Percentiles rank a stretch among this genome's conserved stretches.
These are phyloP conservation scores for Martiniozyma asiatica DNA, from an alignment of 1,139 yeast genomes.

Conservation along the genomic window DNA sequence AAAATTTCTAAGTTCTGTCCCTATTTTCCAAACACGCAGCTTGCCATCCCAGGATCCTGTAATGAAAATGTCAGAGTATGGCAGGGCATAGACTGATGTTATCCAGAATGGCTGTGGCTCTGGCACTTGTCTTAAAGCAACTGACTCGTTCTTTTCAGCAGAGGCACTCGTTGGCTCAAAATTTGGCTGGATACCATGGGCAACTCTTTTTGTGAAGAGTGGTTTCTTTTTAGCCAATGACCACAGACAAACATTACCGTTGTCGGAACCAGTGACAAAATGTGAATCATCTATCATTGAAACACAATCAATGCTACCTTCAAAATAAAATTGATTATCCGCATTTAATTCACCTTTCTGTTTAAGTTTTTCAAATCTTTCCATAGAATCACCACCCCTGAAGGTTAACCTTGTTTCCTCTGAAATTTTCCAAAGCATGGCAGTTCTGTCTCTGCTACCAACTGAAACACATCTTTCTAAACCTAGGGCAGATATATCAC, in stretches of 20 bases:
- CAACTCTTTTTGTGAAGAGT: constrained; percentile 47
- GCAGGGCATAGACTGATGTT: constrained; percentile 73
- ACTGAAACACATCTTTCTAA: constrained; percentile 92
- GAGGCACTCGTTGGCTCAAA: constrained; percentile 42
- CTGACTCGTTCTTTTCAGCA: constrained; percentile 43
- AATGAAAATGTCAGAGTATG: constrained; percentile 75
- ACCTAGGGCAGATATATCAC: constrained; percentile 66
- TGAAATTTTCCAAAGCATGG: constrained; percentile 91
- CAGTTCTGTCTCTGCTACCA: constrained; percentile 89
- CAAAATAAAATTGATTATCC: constrained; percentile 33
- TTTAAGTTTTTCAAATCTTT: constrained; percentile 28
- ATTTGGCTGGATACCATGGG: constrained; percentile 66
- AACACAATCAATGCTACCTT: constrained; percentile 87
- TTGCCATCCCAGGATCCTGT: constrained; percentile 84
- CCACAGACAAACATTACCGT: constrained; percentile 84
- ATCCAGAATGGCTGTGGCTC: constrained; percentile 73
- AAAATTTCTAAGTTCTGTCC: constrained; percentile 52
- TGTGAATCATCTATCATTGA: constrained; percentile 86
- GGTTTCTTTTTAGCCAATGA: constrained; percentile 86
- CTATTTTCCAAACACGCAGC: constrained; percentile 65
- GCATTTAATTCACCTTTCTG: constrained; percentile 11
- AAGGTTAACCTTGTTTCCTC: constrained; percentile 91
- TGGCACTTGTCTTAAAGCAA: constrained; percentile 45
- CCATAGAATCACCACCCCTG: constrained; percentile 66
- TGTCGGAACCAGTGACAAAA: constrained; percentile 90